phyloP scores from a whole-genome alignment of 768 basidiomycete species.

The Russula abietina region DNA sequence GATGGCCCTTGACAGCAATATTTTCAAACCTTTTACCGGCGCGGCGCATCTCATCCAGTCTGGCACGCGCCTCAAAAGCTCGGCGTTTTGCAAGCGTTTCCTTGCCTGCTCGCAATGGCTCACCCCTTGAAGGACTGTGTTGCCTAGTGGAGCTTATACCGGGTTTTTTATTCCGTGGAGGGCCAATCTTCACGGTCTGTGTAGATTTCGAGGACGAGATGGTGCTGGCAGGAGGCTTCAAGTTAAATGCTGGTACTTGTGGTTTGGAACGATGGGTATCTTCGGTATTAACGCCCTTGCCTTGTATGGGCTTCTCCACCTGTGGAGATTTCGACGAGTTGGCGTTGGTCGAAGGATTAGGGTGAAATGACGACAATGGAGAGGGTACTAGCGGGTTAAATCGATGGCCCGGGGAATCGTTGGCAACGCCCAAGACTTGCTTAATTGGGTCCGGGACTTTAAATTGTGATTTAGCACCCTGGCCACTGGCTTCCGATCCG shows the following conservation, averaged over 20 bases:
- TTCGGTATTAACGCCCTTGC: neutral
- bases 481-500: neutral
- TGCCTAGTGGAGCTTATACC: neutral
- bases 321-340: no score
- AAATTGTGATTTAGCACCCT: neutral
- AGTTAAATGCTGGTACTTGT: neutral
- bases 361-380: no score
- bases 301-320: neutral
- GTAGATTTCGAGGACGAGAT: neutral
- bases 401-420: neutral
- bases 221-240: neutral
- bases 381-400: no score
- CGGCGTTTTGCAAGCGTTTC: conserved; percentile 15
- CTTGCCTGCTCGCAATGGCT: neutral
- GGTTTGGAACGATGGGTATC: neutral
- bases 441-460: neutral
- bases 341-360: no score
- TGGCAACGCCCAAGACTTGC: neutral
- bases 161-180: neutral
- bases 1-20: neutral
- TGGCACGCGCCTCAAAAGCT: conserved; percentile 15
- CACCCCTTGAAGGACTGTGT: neutral
- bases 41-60: conserved; percentile 14
- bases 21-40: neutral
- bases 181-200: neutral